phyloP scores from a whole-genome alignment of 306 rosid genomes.

The Cucurbita ficifolia region DNA sequence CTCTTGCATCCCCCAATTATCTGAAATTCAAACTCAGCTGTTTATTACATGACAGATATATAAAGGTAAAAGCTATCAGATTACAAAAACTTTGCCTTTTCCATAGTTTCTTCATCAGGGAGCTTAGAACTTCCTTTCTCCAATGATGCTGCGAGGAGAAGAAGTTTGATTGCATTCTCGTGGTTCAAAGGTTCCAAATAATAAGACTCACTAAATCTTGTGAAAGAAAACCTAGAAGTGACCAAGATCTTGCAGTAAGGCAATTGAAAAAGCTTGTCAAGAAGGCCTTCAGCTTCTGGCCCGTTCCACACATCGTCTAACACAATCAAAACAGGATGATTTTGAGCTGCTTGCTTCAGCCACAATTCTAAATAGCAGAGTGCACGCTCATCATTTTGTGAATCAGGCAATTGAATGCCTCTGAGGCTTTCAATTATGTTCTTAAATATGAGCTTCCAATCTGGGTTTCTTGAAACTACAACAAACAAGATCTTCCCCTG shows the following conservation, averaged over 20 bases:
- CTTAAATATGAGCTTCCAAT: conserved; percentile 21
- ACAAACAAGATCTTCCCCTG: conserved; percentile 32
- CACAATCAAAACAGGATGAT: conserved; percentile 29
- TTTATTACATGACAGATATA: background rate
- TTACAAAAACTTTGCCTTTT: conserved; percentile 22
- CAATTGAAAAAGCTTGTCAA: conserved; percentile 27
- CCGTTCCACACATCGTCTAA: conserved; percentile 41
- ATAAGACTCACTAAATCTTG: conserved; percentile 12
- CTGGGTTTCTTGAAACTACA: conserved; percentile 19
- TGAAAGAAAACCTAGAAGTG: conserved; percentile 39
- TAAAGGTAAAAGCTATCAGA: background rate
- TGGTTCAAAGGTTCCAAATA: conserved; percentile 20
- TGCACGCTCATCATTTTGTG: conserved; percentile 20
- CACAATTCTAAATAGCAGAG: conserved; percentile 15
- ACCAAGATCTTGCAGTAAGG: conserved; percentile 38
- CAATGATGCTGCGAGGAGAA: conserved; percentile 26
- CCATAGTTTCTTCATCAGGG: conserved; percentile 16
- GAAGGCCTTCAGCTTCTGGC: conserved; percentile 19
- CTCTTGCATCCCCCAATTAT: conserved; percentile 33
- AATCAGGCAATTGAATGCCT: conserved; percentile 5
- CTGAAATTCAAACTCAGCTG: conserved; percentile 16
- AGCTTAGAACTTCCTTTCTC: conserved; percentile 6
- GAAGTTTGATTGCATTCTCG: conserved; percentile 27
- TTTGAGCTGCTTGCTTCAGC: conserved; percentile 8
- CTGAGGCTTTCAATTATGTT: conserved; percentile 22